A percentile compares a stretch with the other conserved stretches of the same genome.
These are phyloP conservation scores for Ceratobasidium sp. DNA, from an alignment of 1,284 basidiomycete species.

Conservation along the genomic window DNA sequence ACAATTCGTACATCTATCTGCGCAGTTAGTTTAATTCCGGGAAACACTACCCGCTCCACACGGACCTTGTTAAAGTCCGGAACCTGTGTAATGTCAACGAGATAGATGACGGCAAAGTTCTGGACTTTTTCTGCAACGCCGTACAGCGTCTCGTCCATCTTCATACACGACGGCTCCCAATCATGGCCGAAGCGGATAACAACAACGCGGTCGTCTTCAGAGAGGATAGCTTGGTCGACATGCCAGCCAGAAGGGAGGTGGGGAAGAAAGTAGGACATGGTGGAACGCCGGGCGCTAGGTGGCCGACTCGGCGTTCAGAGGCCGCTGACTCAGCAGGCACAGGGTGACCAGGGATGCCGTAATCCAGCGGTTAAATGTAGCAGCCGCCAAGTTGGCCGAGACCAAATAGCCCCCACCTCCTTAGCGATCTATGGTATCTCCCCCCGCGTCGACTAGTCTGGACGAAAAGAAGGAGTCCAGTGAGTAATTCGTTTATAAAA, in stretches of 20 bases:
- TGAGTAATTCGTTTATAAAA: background rate
- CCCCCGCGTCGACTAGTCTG: constrained; percentile 36
- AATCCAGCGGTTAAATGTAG: constrained; percentile 30
- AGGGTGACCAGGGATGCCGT: constrained; percentile 7
- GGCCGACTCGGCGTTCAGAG: background rate
- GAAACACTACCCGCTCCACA: constrained; percentile 45
- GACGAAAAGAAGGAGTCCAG: constrained; percentile 29
- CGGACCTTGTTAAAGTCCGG: constrained; percentile 98
- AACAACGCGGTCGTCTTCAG: constrained; percentile 96
- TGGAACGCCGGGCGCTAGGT: constrained; percentile 24
- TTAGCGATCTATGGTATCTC: constrained; percentile 36
- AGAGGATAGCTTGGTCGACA: constrained; percentile 97
- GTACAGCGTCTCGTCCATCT: constrained; percentile 98
- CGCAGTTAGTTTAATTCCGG: background rate
- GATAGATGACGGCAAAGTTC: constrained; percentile 98
- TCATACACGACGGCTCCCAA: constrained; percentile 96
- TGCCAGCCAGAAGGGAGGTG: constrained; percentile 97
- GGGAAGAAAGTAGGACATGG: constrained; percentile 77
- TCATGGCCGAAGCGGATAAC: constrained; percentile 97
- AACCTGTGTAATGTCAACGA: constrained; percentile 96
- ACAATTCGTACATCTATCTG: constrained; percentile 91
- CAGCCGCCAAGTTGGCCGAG: constrained; percentile 1
- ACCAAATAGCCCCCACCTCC: background rate
- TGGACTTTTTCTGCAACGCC: constrained; percentile 95
- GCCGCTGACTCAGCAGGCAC: background rate